Conservation (phyloP, 768 basidiomycete genomes). For the Plicaturopsis crispa region DNA sequence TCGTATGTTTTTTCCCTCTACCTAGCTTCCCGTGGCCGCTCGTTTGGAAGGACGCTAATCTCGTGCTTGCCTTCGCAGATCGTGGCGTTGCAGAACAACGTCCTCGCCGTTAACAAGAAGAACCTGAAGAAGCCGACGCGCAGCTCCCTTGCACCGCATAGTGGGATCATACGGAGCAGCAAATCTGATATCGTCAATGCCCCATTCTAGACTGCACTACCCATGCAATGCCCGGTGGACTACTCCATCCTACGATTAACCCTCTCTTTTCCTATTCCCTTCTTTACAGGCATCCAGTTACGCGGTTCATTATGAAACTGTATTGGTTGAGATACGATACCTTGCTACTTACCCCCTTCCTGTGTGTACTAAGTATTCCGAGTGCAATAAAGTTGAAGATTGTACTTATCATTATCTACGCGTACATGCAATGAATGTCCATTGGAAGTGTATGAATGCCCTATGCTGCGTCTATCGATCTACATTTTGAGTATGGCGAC, state of each 20-base stretch:
- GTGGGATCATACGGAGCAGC: slow-evolving; percentile 31
- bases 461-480: slow-evolving; percentile 5
- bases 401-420: slow-evolving; percentile 1
- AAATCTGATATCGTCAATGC: slow-evolving; percentile 63
- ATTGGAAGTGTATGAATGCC: background rate
- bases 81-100: slow-evolving; percentile 91
- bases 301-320: too few relatives aligned
- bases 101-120: slow-evolving; percentile 92
- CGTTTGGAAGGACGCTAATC: background rate
- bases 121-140: slow-evolving; percentile 78
- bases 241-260: too few relatives aligned
- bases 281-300: too few relatives aligned
- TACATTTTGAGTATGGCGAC: slow-evolving; percentile 9
- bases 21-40: background rate
- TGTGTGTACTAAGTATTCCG: too few relatives aligned
- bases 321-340: background rate
- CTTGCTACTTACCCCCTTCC: background rate
- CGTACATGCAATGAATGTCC: background rate
- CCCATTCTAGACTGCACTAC: slow-evolving; percentile 42
- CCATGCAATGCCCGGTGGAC: too few relatives aligned
- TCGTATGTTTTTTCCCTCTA: slow-evolving; percentile 48
- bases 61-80: slow-evolving; percentile 46
- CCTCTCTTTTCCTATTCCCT: too few relatives aligned
- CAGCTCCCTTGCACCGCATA: slow-evolving; percentile 53
- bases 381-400: background rate